A percentile compares a stretch with the other conserved stretches of the same genome.
Evolutionary conservation across 805 yeast genomes (phyloP).

Genomic region (Saturnispora saitoi): DNA sequence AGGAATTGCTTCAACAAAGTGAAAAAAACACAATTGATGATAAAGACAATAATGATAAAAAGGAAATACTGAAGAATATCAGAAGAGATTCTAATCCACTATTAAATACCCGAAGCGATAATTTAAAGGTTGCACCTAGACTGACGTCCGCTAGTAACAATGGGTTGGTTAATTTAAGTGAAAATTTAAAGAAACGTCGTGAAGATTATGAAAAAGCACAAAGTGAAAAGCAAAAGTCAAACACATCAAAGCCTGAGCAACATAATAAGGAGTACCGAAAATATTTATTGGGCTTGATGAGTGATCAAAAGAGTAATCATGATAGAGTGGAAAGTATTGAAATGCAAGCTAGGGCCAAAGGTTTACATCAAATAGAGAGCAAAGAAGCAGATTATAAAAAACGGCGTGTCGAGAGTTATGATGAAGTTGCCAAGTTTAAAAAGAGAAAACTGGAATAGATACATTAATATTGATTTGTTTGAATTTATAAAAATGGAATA

Average conservation of each 20-base stretch:
- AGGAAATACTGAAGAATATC: background rate
- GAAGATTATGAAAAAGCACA: background rate
- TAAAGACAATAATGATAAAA: background rate
- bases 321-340: conserved; percentile 2
- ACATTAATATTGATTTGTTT: background rate
- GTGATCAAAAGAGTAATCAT: background rate
- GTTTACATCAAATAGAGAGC: background rate
- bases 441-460: background rate
- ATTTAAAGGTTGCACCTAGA: background rate
- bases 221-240: background rate
- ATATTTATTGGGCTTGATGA: background rate
- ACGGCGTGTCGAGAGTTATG: background rate
- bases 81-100: background rate
- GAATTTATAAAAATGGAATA: conserved; percentile 49
- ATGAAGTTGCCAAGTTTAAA: background rate
- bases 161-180: background rate
- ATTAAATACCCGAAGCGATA: background rate
- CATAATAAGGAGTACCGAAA: background rate
- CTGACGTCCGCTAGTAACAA: background rate
- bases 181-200: background rate
- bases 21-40: background rate
- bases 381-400: background rate
- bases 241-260: background rate
- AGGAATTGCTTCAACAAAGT: background rate
- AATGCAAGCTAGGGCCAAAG: conserved; percentile 1